Percentiles rank a stretch among this genome's conserved stretches.
Conservation (phyloP, 257 asterid species). For the Vinca minor region DNA sequence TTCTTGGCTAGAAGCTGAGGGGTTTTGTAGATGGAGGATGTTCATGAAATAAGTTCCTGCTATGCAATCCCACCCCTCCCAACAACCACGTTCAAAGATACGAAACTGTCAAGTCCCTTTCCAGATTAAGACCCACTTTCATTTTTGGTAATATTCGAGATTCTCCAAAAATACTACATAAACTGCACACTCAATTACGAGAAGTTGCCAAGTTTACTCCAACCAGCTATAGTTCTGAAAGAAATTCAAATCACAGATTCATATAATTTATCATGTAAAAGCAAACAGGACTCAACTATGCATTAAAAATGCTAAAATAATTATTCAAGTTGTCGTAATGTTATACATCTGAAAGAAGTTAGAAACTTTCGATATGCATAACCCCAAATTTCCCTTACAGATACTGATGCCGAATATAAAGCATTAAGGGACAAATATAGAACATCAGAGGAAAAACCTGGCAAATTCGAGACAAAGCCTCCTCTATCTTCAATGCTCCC, state of each 20-base stretch:
- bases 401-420: background rate
- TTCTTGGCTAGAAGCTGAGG: background rate
- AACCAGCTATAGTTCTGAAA: background rate
- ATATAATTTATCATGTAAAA: background rate
- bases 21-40: background rate
- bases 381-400: background rate
- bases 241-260: background rate
- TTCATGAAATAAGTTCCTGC: background rate
- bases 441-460: constrained; percentile 37
- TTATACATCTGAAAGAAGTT: background rate
- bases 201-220: background rate
- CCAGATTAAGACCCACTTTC: background rate
- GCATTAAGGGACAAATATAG: background rate
- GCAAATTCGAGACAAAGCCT: constrained; percentile 94
- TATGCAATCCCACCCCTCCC: background rate
- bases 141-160: background rate
- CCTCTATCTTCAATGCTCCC: constrained; percentile 74
- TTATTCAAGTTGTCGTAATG: background rate
- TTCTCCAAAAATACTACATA: too few relatives aligned
- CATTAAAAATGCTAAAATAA: too few relatives aligned
- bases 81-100: background rate
- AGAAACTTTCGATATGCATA: background rate
- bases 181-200: background rate
- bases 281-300: background rate
- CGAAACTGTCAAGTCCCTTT: background rate